Percentiles rank a stretch among this genome's conserved stretches.
Evolutionary conservation across 441 rosid species (phyloP).

Genomic region (Jatropha multifida): DNA sequence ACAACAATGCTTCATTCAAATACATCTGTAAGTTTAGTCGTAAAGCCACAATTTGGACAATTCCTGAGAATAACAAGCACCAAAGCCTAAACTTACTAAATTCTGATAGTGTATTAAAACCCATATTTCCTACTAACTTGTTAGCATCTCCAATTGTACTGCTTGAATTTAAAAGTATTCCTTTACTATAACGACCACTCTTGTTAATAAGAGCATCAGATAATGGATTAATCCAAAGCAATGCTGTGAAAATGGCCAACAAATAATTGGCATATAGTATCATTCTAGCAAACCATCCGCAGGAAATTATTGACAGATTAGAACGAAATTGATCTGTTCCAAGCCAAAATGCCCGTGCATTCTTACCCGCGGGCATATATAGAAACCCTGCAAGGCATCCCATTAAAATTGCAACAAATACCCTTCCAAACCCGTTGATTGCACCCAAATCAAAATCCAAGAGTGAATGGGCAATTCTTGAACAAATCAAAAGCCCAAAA

Average conservation of each 20-base stretch:
- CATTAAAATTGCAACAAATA: slow-evolving; percentile 49
- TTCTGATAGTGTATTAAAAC: slow-evolving; percentile 44
- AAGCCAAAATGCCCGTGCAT: slow-evolving; percentile 82
- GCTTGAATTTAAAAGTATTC: slow-evolving; percentile 1
- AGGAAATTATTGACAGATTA: slow-evolving; percentile 57
- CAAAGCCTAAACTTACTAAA: slow-evolving; percentile 51
- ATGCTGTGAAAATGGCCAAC: slow-evolving; percentile 45
- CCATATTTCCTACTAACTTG: slow-evolving; percentile 56
- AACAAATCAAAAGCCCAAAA: slow-evolving; percentile 49
- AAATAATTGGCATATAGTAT: slow-evolving; percentile 49
- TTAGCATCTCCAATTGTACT: slow-evolving; percentile 24
- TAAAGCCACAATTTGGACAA: slow-evolving; percentile 56
- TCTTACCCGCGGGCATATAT: slow-evolving; percentile 74
- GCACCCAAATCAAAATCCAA: slow-evolving; percentile 62
- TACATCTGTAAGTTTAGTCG: slow-evolving; percentile 83
- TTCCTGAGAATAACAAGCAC: slow-evolving; percentile 55
- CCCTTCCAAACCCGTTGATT: slow-evolving; percentile 50
- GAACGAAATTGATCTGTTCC: slow-evolving; percentile 84
- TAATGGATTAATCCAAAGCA: slow-evolving; percentile 85
- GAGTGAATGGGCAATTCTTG: slow-evolving; percentile 39
- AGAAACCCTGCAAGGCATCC: slow-evolving; percentile 60
- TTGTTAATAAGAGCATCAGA: slow-evolving; percentile 48
- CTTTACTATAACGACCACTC: slow-evolving; percentile 21
- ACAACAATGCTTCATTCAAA: slow-evolving; percentile 85
- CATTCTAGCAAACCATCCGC: slow-evolving; percentile 78